These are phyloP conservation scores for Gomphus bonarii DNA, from an alignment of 1,284 basidiomycete genomes.

Conservation along the genomic window DNA sequence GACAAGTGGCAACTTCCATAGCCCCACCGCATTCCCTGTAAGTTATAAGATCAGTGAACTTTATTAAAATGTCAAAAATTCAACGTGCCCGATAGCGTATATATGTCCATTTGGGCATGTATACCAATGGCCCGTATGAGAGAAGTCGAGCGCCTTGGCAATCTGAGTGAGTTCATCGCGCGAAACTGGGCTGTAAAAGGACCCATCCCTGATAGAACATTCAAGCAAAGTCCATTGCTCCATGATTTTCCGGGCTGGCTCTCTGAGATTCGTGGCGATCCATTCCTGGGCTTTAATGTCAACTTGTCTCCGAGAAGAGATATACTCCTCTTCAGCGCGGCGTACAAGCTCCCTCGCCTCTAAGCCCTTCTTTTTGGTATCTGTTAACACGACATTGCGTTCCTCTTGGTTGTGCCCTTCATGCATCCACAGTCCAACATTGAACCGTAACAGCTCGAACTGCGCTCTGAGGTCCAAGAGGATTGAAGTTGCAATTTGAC, in stretches of 20 bases:
- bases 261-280: conserved; percentile 26
- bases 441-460: conserved; percentile 31
- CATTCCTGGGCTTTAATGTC: conserved; percentile 18
- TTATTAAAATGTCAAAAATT: conserved; percentile 8
- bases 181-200: conserved; percentile 34
- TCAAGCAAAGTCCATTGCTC: conserved; percentile 27
- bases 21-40: conserved; percentile 42
- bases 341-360: not conserved
- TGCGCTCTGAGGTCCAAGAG: conserved; percentile 29
- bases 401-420: conserved; percentile 11
- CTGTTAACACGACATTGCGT: conserved; percentile 14
- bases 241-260: conserved; percentile 23
- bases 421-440: conserved; percentile 21
- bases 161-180: conserved; percentile 37
- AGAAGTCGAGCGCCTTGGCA: conserved; percentile 34
- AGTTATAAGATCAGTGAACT: too few relatives aligned
- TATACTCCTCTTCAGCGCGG: not conserved
- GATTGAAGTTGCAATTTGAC: conserved; percentile 27
- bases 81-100: conserved; percentile 35
- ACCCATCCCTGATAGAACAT: conserved; percentile 22
- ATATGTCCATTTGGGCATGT: conserved; percentile 39
- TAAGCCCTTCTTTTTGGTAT: not conserved
- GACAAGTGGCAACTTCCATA: conserved; percentile 32
- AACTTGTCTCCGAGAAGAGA: not conserved
- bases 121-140: conserved; percentile 39